Evolutionary conservation across 306 rosid genomes (phyloP).

Genomic region (Clitoria ternatea): DNA sequence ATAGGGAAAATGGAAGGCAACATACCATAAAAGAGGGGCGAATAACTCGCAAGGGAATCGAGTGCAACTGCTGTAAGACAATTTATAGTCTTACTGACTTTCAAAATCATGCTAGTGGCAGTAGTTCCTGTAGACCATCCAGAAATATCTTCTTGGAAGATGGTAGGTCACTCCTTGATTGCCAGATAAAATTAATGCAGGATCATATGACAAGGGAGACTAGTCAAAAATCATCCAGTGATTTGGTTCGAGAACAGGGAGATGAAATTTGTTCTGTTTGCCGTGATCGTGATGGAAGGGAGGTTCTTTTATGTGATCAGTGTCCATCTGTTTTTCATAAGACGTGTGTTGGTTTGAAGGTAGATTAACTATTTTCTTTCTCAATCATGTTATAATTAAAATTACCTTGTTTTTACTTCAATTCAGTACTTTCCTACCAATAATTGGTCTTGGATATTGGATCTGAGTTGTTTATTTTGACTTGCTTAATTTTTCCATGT

Average conservation of each 20-base stretch:
- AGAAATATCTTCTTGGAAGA: slow-evolving; percentile 56
- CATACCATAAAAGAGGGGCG: slow-evolving; percentile 67
- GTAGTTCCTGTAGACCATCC: slow-evolving; percentile 37
- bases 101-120: slow-evolving; percentile 50
- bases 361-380: slow-evolving; percentile 30
- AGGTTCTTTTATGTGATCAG: slow-evolving; percentile 69
- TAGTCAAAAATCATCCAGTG: slow-evolving; percentile 7
- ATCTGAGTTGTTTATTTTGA: slow-evolving; percentile 22
- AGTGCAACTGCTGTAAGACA: slow-evolving; percentile 64
- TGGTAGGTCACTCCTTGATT: slow-evolving; percentile 67
- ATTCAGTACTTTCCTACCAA: neutral
- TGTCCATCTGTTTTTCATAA: slow-evolving; percentile 82
- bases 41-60: slow-evolving; percentile 69
- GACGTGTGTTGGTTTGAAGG: slow-evolving; percentile 69
- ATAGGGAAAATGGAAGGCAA: slow-evolving; percentile 29
- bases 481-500: slow-evolving; percentile 19
- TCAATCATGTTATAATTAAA: slow-evolving; percentile 3
- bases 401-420: neutral
- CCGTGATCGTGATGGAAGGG: slow-evolving; percentile 83
- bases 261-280: slow-evolving; percentile 79
- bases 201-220: slow-evolving; percentile 23
- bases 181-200: slow-evolving; percentile 45
- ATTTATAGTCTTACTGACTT: slow-evolving; percentile 48
- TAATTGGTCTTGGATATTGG: slow-evolving; percentile 28
- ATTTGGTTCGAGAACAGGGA: slow-evolving; percentile 35